Conservation (phyloP, 1,139 yeast genomes). For the Pichia sp. region DNA sequence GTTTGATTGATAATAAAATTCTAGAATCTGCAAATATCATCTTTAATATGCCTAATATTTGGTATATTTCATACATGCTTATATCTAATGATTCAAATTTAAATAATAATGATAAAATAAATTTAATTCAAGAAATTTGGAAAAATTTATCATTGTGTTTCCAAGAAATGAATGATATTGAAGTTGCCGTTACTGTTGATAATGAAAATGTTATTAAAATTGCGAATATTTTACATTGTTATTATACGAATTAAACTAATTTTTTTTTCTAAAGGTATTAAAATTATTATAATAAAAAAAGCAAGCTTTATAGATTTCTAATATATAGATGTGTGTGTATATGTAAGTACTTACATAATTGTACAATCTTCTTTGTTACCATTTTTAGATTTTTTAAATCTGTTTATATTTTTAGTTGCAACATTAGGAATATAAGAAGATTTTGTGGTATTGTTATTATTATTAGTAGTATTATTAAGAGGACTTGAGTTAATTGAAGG, state of each 20-base stretch:
- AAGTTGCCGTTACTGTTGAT: conserved; percentile 11
- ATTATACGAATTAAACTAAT: conserved; percentile 6
- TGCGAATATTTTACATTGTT: conserved; percentile 12
- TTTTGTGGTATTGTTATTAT: neutral
- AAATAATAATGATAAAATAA: neutral
- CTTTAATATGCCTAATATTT: conserved; percentile 7
- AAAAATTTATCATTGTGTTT: conserved; percentile 11
- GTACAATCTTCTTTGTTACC: conserved; percentile 20
- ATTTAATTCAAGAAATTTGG: conserved; percentile 3
- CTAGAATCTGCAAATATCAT: conserved; percentile 11
- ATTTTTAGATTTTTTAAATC: conserved; percentile 9
- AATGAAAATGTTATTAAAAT: neutral
- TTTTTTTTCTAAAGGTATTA: neutral
- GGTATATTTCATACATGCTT: conserved; percentile 6
- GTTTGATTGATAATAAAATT: neutral
- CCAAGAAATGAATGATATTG: conserved; percentile 5
- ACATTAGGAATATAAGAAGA: conserved; percentile 8
- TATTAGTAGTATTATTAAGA: neutral
- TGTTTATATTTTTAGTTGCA: conserved; percentile 12
- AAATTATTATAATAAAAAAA: neutral
- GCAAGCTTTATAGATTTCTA: neutral
- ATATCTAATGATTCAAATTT: conserved; percentile 2
- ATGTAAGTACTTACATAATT: conserved; percentile 15
- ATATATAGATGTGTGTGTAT: neutral
- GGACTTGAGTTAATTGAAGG: conserved; percentile 1